phyloP scores from a whole-genome alignment of 1,284 basidiomycete species.

The Schizophyllum amplum region DNA sequence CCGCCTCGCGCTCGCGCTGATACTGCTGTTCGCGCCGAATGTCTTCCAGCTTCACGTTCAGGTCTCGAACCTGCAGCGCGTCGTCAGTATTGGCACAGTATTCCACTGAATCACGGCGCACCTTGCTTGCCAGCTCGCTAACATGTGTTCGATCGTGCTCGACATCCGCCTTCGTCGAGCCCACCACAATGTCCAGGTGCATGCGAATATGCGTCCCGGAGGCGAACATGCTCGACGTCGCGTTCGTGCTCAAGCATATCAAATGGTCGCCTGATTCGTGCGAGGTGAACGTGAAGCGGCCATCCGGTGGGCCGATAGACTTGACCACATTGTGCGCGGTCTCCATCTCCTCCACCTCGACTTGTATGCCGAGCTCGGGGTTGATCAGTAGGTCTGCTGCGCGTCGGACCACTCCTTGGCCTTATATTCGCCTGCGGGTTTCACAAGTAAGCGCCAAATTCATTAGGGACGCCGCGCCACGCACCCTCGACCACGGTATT shows the following conservation, averaged over 20 bases:
- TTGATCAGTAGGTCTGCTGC: slow-evolving; percentile 67
- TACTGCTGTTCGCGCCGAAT: slow-evolving; percentile 96
- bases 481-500: slow-evolving; percentile 94
- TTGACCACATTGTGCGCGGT: slow-evolving; percentile 73
- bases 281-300: slow-evolving; percentile 95
- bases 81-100: too few species aligned
- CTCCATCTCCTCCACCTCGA: slow-evolving; percentile 87
- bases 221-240: slow-evolving; percentile 68
- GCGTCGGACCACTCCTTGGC: slow-evolving; percentile 87
- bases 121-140: slow-evolving; percentile 76
- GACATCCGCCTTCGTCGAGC: slow-evolving; percentile 72
- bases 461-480: slow-evolving; percentile 14
- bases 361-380: slow-evolving; percentile 78
- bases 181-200: slow-evolving; percentile 91
- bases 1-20: slow-evolving; percentile 92
- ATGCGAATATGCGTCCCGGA: slow-evolving; percentile 85
- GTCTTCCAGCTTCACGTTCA: slow-evolving; percentile 90
- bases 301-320: slow-evolving; percentile 83
- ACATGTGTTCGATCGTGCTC: slow-evolving; percentile 86
- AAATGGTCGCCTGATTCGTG: slow-evolving; percentile 96
- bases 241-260: slow-evolving; percentile 90
- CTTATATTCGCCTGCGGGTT: slow-evolving; percentile 73
- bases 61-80: slow-evolving; percentile 42
- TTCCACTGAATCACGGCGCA: slow-evolving; percentile 24
- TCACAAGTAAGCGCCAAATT: slow-evolving; percentile 1